Base-by-base conservation (phyloP, 129 eudicot species). In the Sambucus nigra region DNA sequence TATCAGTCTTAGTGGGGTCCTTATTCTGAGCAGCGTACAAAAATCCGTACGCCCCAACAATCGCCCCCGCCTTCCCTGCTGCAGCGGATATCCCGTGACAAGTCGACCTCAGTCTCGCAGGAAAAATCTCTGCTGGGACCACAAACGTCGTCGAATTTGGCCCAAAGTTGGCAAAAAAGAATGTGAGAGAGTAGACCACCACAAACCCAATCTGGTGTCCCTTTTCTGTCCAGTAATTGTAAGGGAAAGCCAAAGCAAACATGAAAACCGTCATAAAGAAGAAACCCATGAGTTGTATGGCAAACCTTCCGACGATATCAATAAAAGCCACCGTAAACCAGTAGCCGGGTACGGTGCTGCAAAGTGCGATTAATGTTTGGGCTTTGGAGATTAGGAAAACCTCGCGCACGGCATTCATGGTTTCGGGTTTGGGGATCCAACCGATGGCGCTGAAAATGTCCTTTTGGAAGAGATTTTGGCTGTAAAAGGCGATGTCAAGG, bases 21-120 rank as follows among this genome's bases (percentile, higher is more conserved):
- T 16, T 45, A 25, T 59, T 61, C 45, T 83, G 94, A 5, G 94
- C 22, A 28, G 81, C 73, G 19, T 83, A 83, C 24, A 79, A 26
- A 48, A 83, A 83, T 21, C 94, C 94, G 25, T 61, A 83, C 0
- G 94, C 79, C 22, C 94, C 94, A 2, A 83, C 73, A 0, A 83
- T 83, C 13, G 94, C 87, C 2, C 94, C 94, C 0, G 84, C 84
- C 31, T 83, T 83, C 1, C 94, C 94, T 0, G 94, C 76, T 0
- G 94, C 94, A 6, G 94, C 87, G 1, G 94, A 83, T 57, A 83
- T 83, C 32, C 94, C 94, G 9, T 83, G 94, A 53, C 94, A 83
- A 0, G 94, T 83, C 10, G 94, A 76, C 12, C 94, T 73, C 17
- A 83, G 61, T 59, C 94, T 58, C 1, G 94, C 94, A 0, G 94